phyloP scores from a whole-genome alignment of 352 stramenopile species.

The Phytophthora tentaculata region DNA sequence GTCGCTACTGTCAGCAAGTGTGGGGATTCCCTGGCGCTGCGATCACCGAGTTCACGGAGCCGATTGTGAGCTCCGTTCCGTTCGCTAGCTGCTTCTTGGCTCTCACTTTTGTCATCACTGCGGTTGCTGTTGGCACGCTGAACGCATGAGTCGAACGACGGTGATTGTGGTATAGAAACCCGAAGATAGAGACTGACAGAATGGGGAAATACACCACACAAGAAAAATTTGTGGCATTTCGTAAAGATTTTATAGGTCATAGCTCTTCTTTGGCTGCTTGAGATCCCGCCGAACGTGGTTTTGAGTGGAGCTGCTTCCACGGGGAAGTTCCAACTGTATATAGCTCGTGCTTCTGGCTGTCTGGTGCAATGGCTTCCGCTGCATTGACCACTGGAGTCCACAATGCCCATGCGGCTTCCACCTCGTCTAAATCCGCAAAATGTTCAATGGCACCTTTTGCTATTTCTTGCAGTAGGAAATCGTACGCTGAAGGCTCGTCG shows the following conservation, averaged over 20 bases:
- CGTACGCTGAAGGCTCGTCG: slow-evolving; percentile 45
- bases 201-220: background rate
- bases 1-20: slow-evolving; percentile 75
- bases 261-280: background rate
- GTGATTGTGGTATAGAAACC: slow-evolving; percentile 6
- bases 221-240: background rate
- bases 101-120: slow-evolving; percentile 75
- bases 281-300: background rate
- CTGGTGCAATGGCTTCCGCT: slow-evolving; percentile 21
- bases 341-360: background rate
- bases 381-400: slow-evolving; percentile 68
- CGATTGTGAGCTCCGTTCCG: slow-evolving; percentile 65
- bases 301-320: slow-evolving; percentile 14
- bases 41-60: slow-evolving; percentile 76
- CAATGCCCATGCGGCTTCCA: slow-evolving; percentile 65
- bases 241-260: background rate
- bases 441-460: slow-evolving; percentile 25
- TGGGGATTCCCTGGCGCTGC: slow-evolving; percentile 72
- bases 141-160: slow-evolving; percentile 41
- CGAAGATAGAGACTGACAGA: slow-evolving; percentile 24
- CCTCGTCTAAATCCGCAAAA: slow-evolving; percentile 63
- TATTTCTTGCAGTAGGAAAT: slow-evolving; percentile 38
- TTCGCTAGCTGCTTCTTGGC: slow-evolving; percentile 68
- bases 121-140: slow-evolving; percentile 69
- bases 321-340: slow-evolving; percentile 31